Evolutionary conservation across 2,329 filamentous ascomycete genomes (phyloP).

Genomic region (Cordyceps tenuipes): DNA sequence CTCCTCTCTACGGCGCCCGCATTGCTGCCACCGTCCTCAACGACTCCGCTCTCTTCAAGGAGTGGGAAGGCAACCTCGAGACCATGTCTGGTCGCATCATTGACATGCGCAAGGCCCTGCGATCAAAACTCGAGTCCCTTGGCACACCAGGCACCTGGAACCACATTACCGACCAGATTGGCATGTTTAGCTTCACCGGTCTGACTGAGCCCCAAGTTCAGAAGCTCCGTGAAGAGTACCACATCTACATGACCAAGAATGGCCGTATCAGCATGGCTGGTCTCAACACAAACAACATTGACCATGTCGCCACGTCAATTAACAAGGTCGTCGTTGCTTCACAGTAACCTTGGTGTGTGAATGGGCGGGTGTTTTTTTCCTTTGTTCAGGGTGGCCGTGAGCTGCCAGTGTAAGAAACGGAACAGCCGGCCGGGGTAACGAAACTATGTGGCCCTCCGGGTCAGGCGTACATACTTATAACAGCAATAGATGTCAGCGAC

Average conservation of each 20-base stretch:
- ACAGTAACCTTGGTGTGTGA: slow-evolving; percentile 14
- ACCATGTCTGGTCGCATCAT: slow-evolving; percentile 97
- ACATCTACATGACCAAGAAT: slow-evolving; percentile 95
- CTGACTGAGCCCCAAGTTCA: slow-evolving; percentile 65
- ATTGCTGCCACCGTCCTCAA: slow-evolving; percentile 83
- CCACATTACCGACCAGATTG: slow-evolving; percentile 97
- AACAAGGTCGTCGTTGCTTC: slow-evolving; percentile 61
- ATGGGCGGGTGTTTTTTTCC: not conserved
- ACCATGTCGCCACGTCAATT: slow-evolving; percentile 86
- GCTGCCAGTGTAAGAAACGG: slow-evolving; percentile 6
- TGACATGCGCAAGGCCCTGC: slow-evolving; percentile 74
- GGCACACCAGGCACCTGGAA: slow-evolving; percentile 88
- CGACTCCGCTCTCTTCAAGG: slow-evolving; percentile 67
- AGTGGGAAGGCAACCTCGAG: slow-evolving; percentile 87
- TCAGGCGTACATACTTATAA: slow-evolving; percentile 3
- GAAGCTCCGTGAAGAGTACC: slow-evolving; percentile 59
- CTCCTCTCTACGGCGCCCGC: slow-evolving; percentile 85
- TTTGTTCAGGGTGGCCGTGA: not conserved
- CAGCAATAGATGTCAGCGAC: slow-evolving; percentile 5
- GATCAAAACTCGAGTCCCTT: slow-evolving; percentile 72
- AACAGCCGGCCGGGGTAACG: slow-evolving; percentile 1
- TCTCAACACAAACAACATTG: slow-evolving; percentile 84
- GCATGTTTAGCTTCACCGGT: slow-evolving; percentile 97
- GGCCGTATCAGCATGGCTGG: slow-evolving; percentile 97
- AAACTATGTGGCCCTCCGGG: not conserved